Conservation (phyloP, 2,329 filamentous ascomycete species). For the Diaporthe velutina region DNA sequence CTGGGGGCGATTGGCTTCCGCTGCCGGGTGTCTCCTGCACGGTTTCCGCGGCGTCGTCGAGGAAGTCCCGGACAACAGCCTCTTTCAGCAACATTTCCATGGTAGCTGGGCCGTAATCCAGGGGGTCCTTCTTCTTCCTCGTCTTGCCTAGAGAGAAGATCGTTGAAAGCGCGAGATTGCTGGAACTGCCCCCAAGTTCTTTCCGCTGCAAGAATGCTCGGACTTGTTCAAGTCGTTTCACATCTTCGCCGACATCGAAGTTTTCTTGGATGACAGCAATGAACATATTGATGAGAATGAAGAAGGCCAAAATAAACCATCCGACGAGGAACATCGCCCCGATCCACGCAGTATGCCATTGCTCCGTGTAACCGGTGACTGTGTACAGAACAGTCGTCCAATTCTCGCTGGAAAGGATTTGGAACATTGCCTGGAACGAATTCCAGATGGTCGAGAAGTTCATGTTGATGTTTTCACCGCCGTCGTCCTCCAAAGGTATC, state of each 20-base stretch:
- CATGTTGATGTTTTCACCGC: conserved; percentile 74
- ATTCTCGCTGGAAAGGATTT: conserved; percentile 94
- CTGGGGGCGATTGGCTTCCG: conserved; percentile 51
- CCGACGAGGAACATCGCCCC: conserved; percentile 90
- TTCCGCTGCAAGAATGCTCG: conserved; percentile 94
- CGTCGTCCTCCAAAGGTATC: conserved; percentile 73
- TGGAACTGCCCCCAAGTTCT: conserved; percentile 79
- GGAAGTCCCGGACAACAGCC: conserved; percentile 92
- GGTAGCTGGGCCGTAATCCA: conserved; percentile 91
- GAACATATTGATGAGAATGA: conserved; percentile 99
- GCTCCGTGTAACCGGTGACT: conserved; percentile 77
- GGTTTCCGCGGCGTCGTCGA: conserved; percentile 77
- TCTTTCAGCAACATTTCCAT: conserved; percentile 98
- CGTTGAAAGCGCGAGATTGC: conserved; percentile 82
- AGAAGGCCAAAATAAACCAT: conserved; percentile 96
- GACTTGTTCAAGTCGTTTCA: conserved; percentile 96
- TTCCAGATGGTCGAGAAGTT: conserved; percentile 95
- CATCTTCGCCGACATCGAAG: conserved; percentile 98
- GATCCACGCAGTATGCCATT: conserved; percentile 86
- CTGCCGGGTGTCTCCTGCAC: conserved; percentile 54
- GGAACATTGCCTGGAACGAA: conserved; percentile 97
- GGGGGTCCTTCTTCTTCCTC: conserved; percentile 78
- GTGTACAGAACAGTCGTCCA: conserved; percentile 93
- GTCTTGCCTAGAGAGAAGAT: conserved; percentile 75
- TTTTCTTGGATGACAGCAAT: conserved; percentile 99